Evolutionary conservation across 108 stramenopile species (phyloP).

Genomic region (Bacterosira constricta): DNA sequence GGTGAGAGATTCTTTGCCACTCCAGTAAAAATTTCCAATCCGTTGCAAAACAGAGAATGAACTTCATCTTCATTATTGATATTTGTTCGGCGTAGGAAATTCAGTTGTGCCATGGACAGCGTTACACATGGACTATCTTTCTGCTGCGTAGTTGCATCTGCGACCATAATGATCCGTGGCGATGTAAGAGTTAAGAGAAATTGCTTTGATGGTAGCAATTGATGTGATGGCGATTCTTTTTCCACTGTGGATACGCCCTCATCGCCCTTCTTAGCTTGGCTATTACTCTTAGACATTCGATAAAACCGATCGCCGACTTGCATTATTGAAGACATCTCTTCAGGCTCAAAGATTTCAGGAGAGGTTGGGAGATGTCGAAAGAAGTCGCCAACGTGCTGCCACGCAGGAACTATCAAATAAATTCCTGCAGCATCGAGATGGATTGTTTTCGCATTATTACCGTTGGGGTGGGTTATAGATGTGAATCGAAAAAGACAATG

Average conservation of each 20-base stretch:
- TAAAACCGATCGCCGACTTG: conserved; percentile 86
- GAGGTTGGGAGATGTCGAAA: conserved; percentile 48
- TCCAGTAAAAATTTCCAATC: conserved; percentile 28
- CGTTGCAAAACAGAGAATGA: conserved; percentile 20
- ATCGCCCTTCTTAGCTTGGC: neutral
- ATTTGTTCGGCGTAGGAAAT: conserved; percentile 49
- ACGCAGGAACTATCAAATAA: conserved; percentile 57
- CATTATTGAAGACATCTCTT: conserved; percentile 50
- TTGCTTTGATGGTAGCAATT: conserved; percentile 33
- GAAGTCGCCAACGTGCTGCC: conserved; percentile 52
- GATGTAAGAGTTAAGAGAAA: conserved; percentile 55
- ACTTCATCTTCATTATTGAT: neutral
- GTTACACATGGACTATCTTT: conserved; percentile 27
- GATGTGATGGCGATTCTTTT: neutral
- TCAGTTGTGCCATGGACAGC: conserved; percentile 54
- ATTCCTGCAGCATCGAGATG: conserved; percentile 62
- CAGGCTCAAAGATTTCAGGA: conserved; percentile 46
- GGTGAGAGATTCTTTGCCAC: neutral
- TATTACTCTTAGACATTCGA: neutral
- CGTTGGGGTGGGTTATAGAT: conserved; percentile 55
- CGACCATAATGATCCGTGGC: conserved; percentile 56
- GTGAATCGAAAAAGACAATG: conserved; percentile 40
- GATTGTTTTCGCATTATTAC: conserved; percentile 58
- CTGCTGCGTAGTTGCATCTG: conserved; percentile 1
- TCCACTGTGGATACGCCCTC: conserved; percentile 10